phyloP scores from a whole-genome alignment of 176 grass and related monocot genomes.

The Carex scoparia region DNA sequence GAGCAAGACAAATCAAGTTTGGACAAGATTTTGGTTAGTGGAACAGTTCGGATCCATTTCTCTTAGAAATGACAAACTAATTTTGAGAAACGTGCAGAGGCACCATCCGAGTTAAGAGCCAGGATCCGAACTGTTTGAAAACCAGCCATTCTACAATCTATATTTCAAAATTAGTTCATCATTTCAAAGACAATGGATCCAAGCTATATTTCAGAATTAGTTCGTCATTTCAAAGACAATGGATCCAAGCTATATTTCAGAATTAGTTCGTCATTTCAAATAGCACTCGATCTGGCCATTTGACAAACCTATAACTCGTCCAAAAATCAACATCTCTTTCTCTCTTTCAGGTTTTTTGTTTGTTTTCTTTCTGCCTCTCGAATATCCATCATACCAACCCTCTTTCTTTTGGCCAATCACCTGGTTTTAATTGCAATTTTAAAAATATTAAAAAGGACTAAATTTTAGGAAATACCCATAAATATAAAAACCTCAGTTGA shows the following conservation, averaged over 20 bases:
- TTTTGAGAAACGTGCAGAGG: not conserved
- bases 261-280: not conserved
- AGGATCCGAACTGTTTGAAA: too few relatives aligned
- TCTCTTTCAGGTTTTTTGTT: not conserved
- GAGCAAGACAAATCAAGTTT: not conserved
- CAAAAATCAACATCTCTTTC: not conserved
- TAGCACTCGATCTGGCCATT: not conserved
- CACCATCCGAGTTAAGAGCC: too few relatives aligned
- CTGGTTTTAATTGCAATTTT: constrained; percentile 41
- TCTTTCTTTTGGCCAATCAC: constrained; percentile 45
- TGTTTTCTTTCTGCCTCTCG: too few relatives aligned
- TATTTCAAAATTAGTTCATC: too few relatives aligned
- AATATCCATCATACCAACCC: not conserved
- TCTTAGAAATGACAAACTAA: not conserved
- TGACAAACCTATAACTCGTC: not conserved
- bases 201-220: too few relatives aligned
- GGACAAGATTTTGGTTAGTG: not conserved
- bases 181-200: too few relatives aligned
- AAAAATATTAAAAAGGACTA: not conserved
- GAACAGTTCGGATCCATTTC: not conserved
- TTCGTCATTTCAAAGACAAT: too few relatives aligned
- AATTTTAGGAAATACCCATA: not conserved
- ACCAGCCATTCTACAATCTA: too few relatives aligned
- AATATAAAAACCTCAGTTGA: not conserved
- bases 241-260: not conserved